These are phyloP conservation scores for Pholiota molesta DNA, from an alignment of 768 basidiomycete species.

Conservation along the genomic window DNA sequence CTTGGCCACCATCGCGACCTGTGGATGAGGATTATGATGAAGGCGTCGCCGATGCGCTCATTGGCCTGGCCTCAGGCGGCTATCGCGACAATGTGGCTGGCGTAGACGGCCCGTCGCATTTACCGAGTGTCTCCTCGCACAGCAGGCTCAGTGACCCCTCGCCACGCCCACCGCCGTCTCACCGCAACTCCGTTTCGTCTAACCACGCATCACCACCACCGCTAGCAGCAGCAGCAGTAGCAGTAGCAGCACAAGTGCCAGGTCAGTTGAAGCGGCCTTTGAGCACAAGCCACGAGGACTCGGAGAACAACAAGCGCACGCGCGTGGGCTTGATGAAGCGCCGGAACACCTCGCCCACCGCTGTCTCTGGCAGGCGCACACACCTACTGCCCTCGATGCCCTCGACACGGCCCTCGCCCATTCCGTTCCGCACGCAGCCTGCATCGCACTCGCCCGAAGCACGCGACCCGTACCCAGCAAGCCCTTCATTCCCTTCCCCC, in stretches of 20 bases:
- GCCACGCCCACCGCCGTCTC: constrained; percentile 50
- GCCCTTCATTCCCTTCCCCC: constrained; percentile 70
- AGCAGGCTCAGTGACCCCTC: constrained; percentile 56
- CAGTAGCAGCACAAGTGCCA: constrained; percentile 35
- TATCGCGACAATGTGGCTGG: constrained; percentile 29
- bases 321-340: constrained; percentile 58
- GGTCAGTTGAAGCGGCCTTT: constrained; percentile 65
- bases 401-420: constrained; percentile 69
- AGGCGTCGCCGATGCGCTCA: constrained; percentile 80
- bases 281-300: constrained; percentile 68
- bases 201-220: constrained; percentile 56
- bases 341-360: constrained; percentile 48
- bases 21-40: constrained; percentile 97
- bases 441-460: constrained; percentile 71
- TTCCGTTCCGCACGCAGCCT: constrained; percentile 74
- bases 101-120: constrained; percentile 46
- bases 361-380: constrained; percentile 46
- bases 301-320: constrained; percentile 50
- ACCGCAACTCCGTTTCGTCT: constrained; percentile 71
- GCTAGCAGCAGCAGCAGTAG: too few species aligned
- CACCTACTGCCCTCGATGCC: constrained; percentile 40
- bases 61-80: constrained; percentile 49
- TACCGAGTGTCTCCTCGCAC: constrained; percentile 61
- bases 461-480: constrained; percentile 54
- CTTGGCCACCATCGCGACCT: constrained; percentile 62